phyloP scores from a whole-genome alignment of 2,329 filamentous ascomycete genomes.

The Aaosphaeria arxii region DNA sequence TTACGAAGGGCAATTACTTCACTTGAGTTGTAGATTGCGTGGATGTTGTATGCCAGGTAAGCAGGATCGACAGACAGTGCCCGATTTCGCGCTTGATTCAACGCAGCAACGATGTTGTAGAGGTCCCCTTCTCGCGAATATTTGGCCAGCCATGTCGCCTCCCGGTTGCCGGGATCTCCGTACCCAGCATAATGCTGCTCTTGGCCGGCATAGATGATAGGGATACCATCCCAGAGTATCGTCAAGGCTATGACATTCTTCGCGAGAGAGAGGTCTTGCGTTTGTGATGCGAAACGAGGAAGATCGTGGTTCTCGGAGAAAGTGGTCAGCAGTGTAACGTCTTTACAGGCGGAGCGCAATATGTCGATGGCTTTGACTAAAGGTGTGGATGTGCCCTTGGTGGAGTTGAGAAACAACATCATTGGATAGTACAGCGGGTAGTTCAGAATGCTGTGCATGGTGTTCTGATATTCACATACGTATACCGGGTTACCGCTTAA shows the following conservation, averaged over 20 bases:
- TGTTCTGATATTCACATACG: slow-evolving; percentile 30
- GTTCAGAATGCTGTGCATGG: slow-evolving; percentile 37
- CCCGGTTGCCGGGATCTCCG: slow-evolving; percentile 35
- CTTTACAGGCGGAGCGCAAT: slow-evolving; percentile 34
- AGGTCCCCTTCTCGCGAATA: slow-evolving; percentile 41
- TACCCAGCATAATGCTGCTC: slow-evolving; percentile 41
- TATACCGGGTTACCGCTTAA: slow-evolving; percentile 27
- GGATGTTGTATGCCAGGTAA: slow-evolving; percentile 43
- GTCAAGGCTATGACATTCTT: slow-evolving; percentile 40
- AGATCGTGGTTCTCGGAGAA: slow-evolving; percentile 44
- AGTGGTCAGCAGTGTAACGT: slow-evolving; percentile 35
- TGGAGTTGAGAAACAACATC: slow-evolving; percentile 34
- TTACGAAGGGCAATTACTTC: slow-evolving; percentile 46
- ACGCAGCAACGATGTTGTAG: slow-evolving; percentile 35
- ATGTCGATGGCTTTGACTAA: slow-evolving; percentile 32
- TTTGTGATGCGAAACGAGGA: slow-evolving; percentile 38
- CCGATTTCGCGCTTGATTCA: slow-evolving; percentile 44
- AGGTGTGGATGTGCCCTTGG: slow-evolving; percentile 33
- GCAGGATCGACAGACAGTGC: slow-evolving; percentile 36
- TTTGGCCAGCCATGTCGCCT: slow-evolving; percentile 38
- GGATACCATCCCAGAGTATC: slow-evolving; percentile 42
- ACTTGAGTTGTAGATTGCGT: slow-evolving; percentile 43
- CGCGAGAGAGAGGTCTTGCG: slow-evolving; percentile 32
- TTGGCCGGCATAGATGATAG: slow-evolving; percentile 43
- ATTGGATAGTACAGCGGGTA: slow-evolving; percentile 39